A percentile compares a stretch with the other conserved stretches of the same genome.
Conservation (phyloP, 257 asterid species). For the Thymus mandschuricus region DNA sequence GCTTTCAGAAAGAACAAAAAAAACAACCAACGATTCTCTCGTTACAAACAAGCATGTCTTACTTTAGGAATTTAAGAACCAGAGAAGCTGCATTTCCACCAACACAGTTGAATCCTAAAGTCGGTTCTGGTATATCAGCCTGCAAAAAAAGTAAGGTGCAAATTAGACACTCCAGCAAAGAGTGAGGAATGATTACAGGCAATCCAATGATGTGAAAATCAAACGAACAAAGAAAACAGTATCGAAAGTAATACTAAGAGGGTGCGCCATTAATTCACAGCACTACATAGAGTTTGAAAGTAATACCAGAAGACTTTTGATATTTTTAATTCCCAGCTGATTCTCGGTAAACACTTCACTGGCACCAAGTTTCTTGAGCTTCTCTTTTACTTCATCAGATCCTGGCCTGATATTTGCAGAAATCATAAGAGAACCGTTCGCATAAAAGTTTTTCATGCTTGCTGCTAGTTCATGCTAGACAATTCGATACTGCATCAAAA, state of each 20-base stretch:
- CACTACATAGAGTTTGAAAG: constrained; percentile 24
- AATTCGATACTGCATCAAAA: constrained; percentile 1
- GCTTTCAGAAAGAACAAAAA: constrained; percentile 3
- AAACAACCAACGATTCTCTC: background rate
- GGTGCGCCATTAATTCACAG: constrained; percentile 8
- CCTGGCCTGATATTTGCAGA: constrained; percentile 63
- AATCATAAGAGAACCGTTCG: constrained; percentile 27
- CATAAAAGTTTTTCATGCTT: background rate
- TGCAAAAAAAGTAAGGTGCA: constrained; percentile 30
- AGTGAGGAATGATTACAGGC: constrained; percentile 14
- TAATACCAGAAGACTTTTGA: constrained; percentile 81
- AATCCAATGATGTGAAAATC: constrained; percentile 19
- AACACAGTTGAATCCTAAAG: constrained; percentile 88
- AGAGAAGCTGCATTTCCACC: constrained; percentile 94
- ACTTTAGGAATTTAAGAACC: constrained; percentile 88
- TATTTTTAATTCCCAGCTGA: constrained; percentile 74
- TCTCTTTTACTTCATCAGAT: constrained; percentile 79
- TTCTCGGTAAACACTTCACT: constrained; percentile 84
- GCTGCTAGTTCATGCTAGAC: constrained; percentile 10
- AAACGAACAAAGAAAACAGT: background rate
- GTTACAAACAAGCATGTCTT: constrained; percentile 32
- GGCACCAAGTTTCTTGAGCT: constrained; percentile 85
- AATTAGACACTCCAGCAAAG: constrained; percentile 19
- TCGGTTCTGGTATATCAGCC: constrained; percentile 83
- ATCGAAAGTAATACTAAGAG: constrained; percentile 14